phyloP scores from a whole-genome alignment of 169 alveolate species.

The Babesia ovata region DNA sequence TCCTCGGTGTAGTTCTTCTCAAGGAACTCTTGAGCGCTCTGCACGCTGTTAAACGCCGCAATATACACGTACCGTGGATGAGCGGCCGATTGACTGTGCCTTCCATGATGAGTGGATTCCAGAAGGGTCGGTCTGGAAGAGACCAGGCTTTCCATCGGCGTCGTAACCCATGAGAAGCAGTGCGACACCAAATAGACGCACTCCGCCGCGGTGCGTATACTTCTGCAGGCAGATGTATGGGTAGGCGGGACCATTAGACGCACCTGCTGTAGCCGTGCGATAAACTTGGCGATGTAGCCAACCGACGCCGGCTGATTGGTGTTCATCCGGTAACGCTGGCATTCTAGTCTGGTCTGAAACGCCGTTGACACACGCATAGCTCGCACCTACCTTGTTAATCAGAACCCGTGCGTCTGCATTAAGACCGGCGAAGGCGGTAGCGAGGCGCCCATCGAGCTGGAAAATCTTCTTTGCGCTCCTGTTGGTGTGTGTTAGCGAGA shows the following conservation, averaged over 20 bases:
- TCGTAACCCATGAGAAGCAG: slow-evolving; percentile 94
- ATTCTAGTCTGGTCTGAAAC: slow-evolving; percentile 91
- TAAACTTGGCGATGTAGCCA: slow-evolving; percentile 93
- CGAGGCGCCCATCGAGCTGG: slow-evolving; percentile 91
- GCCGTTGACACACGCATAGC: not conserved
- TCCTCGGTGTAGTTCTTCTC: slow-evolving; percentile 92
- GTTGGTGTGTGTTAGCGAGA: not conserved
- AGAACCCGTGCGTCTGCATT: slow-evolving; percentile 99
- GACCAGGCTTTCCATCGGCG: slow-evolving; percentile 86
- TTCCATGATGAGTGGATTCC: slow-evolving; percentile 97
- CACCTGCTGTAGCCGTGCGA: slow-evolving; percentile 93
- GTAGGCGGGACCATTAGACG: not conserved
- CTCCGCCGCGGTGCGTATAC: slow-evolving; percentile 97
- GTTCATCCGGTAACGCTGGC: slow-evolving; percentile 94
- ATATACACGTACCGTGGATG: slow-evolving; percentile 82
- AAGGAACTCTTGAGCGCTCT: slow-evolving; percentile 89
- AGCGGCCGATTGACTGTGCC: slow-evolving; percentile 97
- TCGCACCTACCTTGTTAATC: slow-evolving; percentile 82
- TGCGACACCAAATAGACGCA: slow-evolving; percentile 98
- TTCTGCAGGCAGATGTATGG: slow-evolving; percentile 60
- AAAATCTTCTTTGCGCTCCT: slow-evolving; percentile 88
- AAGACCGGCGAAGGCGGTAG: slow-evolving; percentile 97
- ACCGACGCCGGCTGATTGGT: slow-evolving; percentile 95
- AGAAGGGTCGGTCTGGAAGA: slow-evolving; percentile 97
- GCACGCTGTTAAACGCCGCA: not conserved